A percentile compares a stretch with the other conserved stretches of the same genome.
phyloP scores from a whole-genome alignment of 352 stramenopile species.

The Pythium folliculosum region DNA sequence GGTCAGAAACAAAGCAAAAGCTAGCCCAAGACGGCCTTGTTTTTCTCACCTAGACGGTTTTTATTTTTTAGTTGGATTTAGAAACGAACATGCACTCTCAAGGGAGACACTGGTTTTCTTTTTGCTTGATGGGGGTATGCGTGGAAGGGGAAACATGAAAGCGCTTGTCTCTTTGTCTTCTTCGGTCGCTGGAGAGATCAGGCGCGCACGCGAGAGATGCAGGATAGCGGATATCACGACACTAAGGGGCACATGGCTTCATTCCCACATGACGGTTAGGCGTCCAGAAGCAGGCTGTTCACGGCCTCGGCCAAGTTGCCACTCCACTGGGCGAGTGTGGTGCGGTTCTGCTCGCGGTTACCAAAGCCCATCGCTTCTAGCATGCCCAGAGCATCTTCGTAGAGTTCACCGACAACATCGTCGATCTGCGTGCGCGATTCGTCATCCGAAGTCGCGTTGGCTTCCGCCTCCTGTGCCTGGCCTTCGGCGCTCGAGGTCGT shows the following conservation, averaged over 20 bases:
- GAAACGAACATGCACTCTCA: not conserved
- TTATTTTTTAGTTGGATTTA: not conserved
- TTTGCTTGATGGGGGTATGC: not conserved
- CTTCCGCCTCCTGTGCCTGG: not conserved
- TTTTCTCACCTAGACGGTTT: constrained; percentile 15
- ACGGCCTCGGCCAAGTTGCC: constrained; percentile 55
- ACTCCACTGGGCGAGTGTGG: constrained; percentile 40
- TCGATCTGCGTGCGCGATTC: not conserved
- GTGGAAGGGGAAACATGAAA: not conserved
- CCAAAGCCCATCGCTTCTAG: constrained; percentile 67
- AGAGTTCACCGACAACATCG: constrained; percentile 31
- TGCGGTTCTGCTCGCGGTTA: constrained; percentile 48
- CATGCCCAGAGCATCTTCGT: constrained; percentile 41
- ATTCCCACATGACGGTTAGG: constrained; percentile 2
- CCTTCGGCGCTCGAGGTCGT: not conserved
- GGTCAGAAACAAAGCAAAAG: not conserved
- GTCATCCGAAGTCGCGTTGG: not conserved
- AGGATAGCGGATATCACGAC: too few species aligned
- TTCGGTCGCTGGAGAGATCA: not conserved
- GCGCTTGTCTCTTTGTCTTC: constrained; percentile 1
- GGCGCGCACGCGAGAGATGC: not conserved
- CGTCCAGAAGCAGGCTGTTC: constrained; percentile 48
- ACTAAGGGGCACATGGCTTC: not conserved
- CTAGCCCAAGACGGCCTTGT: not conserved
- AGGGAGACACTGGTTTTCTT: not conserved